Conservation (phyloP, 2,329 filamentous ascomycete genomes). For the Teratosphaeria gauchensis region DNA sequence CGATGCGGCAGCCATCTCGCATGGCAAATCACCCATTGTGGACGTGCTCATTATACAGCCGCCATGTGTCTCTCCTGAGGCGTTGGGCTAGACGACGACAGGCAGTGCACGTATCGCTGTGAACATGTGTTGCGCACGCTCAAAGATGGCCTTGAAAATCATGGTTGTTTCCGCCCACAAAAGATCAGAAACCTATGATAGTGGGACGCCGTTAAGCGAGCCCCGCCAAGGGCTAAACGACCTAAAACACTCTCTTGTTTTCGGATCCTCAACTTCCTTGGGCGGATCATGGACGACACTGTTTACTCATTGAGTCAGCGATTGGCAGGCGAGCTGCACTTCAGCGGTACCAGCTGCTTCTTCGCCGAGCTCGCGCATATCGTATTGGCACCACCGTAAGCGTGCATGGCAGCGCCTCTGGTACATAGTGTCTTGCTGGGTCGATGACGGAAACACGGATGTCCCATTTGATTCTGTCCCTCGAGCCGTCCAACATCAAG, state of each 20-base stretch:
- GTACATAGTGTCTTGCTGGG: background rate
- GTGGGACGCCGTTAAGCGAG: background rate
- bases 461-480: background rate
- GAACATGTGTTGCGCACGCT: background rate
- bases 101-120: background rate
- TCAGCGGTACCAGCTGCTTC: background rate
- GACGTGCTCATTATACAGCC: background rate
- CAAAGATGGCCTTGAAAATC: background rate
- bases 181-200: too few relatives aligned
- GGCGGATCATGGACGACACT: background rate
- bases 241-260: background rate
- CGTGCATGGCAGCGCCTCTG: background rate
- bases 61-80: background rate
- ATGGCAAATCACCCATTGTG: background rate
- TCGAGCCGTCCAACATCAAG: background rate
- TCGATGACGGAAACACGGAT: background rate
- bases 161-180: background rate
- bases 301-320: background rate
- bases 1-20: background rate
- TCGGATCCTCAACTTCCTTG: background rate
- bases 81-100: background rate
- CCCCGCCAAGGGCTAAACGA: background rate
- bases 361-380: background rate
- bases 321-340: background rate
- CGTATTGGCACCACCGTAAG: background rate